phyloP scores from a whole-genome alignment of 2,329 filamentous ascomycete species.

The Aspergillus candidus region DNA sequence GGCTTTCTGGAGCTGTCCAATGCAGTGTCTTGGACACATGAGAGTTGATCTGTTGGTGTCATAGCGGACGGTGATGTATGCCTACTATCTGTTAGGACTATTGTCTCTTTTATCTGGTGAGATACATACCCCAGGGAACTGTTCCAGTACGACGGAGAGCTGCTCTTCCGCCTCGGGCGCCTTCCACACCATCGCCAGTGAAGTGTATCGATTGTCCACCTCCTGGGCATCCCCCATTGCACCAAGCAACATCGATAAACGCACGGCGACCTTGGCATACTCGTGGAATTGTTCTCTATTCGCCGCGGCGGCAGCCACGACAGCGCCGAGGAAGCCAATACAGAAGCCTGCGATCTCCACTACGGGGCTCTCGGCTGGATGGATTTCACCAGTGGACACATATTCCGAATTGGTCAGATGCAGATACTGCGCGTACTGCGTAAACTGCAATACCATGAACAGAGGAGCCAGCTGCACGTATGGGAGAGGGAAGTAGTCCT shows the following conservation, averaged over 20 bases:
- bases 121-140: constrained; percentile 8
- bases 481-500: constrained; percentile 10
- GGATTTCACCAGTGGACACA: neutral
- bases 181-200: constrained; percentile 11
- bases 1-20: constrained; percentile 4
- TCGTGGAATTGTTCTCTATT: neutral
- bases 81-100: constrained; percentile 2
- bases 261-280: constrained; percentile 10
- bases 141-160: constrained; percentile 1
- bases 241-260: constrained; percentile 12
- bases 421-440: constrained; percentile 11
- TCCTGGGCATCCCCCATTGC: constrained; percentile 13
- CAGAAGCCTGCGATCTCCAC: constrained; percentile 15
- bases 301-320: constrained; percentile 6
- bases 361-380: neutral
- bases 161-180: neutral
- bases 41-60: constrained; percentile 13
- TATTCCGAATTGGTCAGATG: neutral
- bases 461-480: constrained; percentile 16
- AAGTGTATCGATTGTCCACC: constrained; percentile 11
- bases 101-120: too few relatives aligned
- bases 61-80: constrained; percentile 14
- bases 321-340: constrained; percentile 15
- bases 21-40: constrained; percentile 9
- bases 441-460: constrained; percentile 14